Evolutionary conservation across 2,329 filamentous ascomycete genomes (phyloP).

Genomic region (Epichloe gansuensis): DNA sequence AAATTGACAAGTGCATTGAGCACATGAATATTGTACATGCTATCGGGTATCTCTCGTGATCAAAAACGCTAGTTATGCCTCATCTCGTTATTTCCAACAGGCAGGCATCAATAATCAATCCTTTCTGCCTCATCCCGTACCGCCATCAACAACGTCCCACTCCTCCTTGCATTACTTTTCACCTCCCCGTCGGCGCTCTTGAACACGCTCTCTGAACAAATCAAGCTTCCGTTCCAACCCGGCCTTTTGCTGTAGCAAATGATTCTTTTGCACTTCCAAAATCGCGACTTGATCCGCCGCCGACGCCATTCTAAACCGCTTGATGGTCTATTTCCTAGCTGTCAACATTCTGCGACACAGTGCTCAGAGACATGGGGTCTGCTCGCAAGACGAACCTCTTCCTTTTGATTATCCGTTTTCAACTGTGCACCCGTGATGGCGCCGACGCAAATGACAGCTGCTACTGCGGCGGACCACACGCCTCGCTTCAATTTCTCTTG

Average conservation of each 20-base stretch:
- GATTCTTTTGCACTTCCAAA: slow-evolving; percentile 29
- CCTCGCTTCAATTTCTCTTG: slow-evolving; percentile 22
- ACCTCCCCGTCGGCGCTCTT: slow-evolving; percentile 22
- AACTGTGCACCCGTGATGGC: slow-evolving; percentile 35
- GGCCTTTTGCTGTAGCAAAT: slow-evolving; percentile 25
- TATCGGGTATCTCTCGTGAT: slow-evolving; percentile 3
- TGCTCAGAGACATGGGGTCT: neutral
- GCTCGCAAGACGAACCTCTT: slow-evolving; percentile 20
- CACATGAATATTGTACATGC: neutral
- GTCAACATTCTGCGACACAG: neutral
- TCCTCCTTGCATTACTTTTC: slow-evolving; percentile 3
- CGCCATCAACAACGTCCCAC: neutral
- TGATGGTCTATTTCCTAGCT: slow-evolving; percentile 16
- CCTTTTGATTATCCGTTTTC: slow-evolving; percentile 34
- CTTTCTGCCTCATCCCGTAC: neutral
- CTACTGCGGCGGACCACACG: slow-evolving; percentile 30
- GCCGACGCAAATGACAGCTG: slow-evolving; percentile 33
- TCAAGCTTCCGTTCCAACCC: slow-evolving; percentile 30
- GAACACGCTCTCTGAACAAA: slow-evolving; percentile 25
- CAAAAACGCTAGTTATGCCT: slow-evolving; percentile 5
- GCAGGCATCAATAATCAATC: neutral
- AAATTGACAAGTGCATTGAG: neutral
- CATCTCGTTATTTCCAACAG: neutral
- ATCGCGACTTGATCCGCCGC: slow-evolving; percentile 31
- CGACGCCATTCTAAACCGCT: slow-evolving; percentile 25